Evolutionary conservation across 2,329 filamentous ascomycete genomes (phyloP).

Genomic region (Trichoderma aggressivum): DNA sequence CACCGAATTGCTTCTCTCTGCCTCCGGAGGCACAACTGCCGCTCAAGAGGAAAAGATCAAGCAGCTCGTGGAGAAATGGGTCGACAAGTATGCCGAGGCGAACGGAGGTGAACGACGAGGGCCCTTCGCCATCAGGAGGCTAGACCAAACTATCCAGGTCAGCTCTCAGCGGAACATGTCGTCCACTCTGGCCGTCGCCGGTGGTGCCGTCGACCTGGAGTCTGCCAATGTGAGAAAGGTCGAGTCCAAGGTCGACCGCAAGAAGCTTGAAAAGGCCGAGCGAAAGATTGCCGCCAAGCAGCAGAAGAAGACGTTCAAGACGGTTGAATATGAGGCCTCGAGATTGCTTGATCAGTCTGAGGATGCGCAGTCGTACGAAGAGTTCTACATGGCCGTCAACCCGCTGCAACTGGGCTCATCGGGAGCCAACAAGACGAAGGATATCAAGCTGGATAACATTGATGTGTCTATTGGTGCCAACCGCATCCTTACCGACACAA

Average conservation of each 20-base stretch:
- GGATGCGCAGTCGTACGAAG: slow-evolving; percentile 88
- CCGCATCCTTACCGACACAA: slow-evolving; percentile 88
- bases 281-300: slow-evolving; percentile 97
- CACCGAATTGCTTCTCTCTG: slow-evolving; percentile 85
- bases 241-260: slow-evolving; percentile 94
- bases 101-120: slow-evolving; percentile 66
- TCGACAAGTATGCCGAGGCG: slow-evolving; percentile 71
- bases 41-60: slow-evolving; percentile 75
- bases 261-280: slow-evolving; percentile 99
- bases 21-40: slow-evolving; percentile 75
- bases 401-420: slow-evolving; percentile 74
- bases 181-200: slow-evolving; percentile 84
- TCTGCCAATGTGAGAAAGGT: slow-evolving; percentile 91
- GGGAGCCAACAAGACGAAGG: slow-evolving; percentile 86
- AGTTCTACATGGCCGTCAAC: slow-evolving; percentile 99
- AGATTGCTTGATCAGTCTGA: slow-evolving; percentile 80
- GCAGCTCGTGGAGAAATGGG: slow-evolving; percentile 84
- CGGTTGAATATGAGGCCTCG: slow-evolving; percentile 95
- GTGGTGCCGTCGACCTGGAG: slow-evolving; percentile 83
- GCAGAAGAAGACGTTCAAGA: slow-evolving; percentile 98
- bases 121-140: slow-evolving; percentile 73
- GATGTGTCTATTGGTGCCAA: slow-evolving; percentile 88
- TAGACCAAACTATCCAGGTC: slow-evolving; percentile 94
- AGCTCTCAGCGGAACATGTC: slow-evolving; percentile 94
- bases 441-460: slow-evolving; percentile 95